Evolutionary conservation across 2,329 filamentous ascomycete species (phyloP).

Genomic region (Botrytis paeoniae): DNA sequence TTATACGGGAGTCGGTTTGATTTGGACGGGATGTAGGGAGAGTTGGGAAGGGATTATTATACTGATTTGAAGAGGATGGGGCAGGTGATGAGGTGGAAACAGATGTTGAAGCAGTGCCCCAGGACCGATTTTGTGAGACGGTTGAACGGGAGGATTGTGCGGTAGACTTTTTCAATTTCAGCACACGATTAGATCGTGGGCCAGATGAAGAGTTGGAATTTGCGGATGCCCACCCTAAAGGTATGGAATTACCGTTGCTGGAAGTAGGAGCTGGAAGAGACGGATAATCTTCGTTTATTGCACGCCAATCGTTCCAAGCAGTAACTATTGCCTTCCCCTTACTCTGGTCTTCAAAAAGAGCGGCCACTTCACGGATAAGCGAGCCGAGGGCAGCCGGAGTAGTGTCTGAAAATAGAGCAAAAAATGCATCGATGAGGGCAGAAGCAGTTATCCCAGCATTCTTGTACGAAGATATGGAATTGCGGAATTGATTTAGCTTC

Average conservation of each 20-base stretch:
- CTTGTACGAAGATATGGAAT: constrained; percentile 74
- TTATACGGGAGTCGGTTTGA: constrained; percentile 31
- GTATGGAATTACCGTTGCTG: constrained; percentile 42
- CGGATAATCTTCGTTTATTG: constrained; percentile 94
- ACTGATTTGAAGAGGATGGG: constrained; percentile 37
- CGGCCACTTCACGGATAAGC: constrained; percentile 84
- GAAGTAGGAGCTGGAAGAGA: constrained; percentile 73
- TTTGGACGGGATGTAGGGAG: constrained; percentile 37
- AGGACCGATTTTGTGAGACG: constrained; percentile 55
- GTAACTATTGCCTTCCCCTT: constrained; percentile 73
- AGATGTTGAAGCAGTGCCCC: constrained; percentile 44
- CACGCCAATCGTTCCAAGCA: constrained; percentile 93
- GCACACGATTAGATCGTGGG: constrained; percentile 50
- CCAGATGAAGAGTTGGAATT: constrained; percentile 23
- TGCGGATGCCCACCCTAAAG: constrained; percentile 35
- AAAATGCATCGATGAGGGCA: constrained; percentile 82
- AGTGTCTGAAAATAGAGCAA: constrained; percentile 76
- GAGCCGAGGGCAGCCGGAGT: constrained; percentile 80
- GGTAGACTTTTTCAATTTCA: constrained; percentile 68
- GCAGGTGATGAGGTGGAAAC: constrained; percentile 20
- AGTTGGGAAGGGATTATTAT: constrained; percentile 46
- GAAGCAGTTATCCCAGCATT: constrained; percentile 65
- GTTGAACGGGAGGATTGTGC: constrained; percentile 63
- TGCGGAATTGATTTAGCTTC: constrained; percentile 77
- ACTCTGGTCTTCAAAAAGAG: constrained; percentile 79